Base-by-base conservation (phyloP, 352 stramenopile genomes). In the Pythium grandisporangium region DNA sequence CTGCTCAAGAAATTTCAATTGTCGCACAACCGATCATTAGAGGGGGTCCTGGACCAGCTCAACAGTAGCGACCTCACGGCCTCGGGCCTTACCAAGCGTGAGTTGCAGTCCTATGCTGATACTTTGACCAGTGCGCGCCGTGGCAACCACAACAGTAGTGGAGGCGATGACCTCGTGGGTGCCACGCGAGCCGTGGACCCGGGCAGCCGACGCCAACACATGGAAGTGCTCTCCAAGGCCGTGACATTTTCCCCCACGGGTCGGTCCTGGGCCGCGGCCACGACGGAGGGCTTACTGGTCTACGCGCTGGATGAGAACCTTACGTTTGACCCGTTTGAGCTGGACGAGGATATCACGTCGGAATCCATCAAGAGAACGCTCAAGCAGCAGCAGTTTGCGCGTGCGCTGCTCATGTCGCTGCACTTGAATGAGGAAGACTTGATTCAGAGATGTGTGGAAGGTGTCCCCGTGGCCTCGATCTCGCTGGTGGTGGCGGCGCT, bases 1-100 rank as follows among this genome's bases (percentile, higher is more conserved):
- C 65, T 99, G 42, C 67, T 99, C 36, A 98, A 99, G 54, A 99
- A 99, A 61, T 99, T 99, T 61, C 95, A 99, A 73, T 80, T 99
- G 32, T 98, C 90, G 23, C 96, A 99, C 72, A 99, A 99, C 67
- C 65, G 95, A 34, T 95, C 81, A 24, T 60, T 96, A 1, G 95
- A 99, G 53, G 96, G 95, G 27, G 90, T 99, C 29, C 58, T 99
- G 45, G 96, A 99, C 62, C 78, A 96, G 59, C 84, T 99, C 46
- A 89, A 97, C 74, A 96, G 64, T 72, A 61, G 62, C 70, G 70
- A 95, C 30, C 60, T 95, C 41, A 95, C 76, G 4, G 64, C 74
- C 17, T 70, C 73, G 4, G 86, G 84, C 2, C 27, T 87, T 3
- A 85, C 67, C 33, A 80, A 82, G 51, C 49, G 37, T 13, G 70